Evolutionary conservation across 2,329 filamentous ascomycete species (phyloP).

Genomic region (Calonectria ilicicola): DNA sequence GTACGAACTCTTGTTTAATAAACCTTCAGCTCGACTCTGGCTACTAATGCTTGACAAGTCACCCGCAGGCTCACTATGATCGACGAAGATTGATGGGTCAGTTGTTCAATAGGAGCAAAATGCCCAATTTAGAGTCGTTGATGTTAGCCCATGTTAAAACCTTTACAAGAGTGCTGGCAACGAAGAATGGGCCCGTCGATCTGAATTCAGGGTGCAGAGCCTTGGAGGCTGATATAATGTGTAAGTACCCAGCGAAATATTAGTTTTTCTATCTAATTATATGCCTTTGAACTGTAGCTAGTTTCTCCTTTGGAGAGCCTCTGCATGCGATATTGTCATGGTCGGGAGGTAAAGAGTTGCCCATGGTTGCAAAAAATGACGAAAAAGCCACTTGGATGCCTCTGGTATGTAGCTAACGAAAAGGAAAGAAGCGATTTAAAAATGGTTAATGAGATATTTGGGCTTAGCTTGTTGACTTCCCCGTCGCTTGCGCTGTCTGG

Average conservation of each 20-base stretch:
- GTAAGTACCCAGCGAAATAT: neutral
- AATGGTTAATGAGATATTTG: neutral
- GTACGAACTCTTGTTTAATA: conserved; percentile 14
- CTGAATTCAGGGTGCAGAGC: conserved; percentile 12
- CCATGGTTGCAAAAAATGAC: conserved; percentile 44
- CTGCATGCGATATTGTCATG: conserved; percentile 38
- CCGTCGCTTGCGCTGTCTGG: conserved; percentile 14
- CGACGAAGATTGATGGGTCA: conserved; percentile 45
- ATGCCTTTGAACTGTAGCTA: conserved; percentile 25
- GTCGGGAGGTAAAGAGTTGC: conserved; percentile 33
- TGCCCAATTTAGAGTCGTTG: conserved; percentile 37
- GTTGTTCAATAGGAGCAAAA: conserved; percentile 43
- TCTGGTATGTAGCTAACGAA: conserved; percentile 25
- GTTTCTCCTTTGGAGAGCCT: conserved; percentile 42
- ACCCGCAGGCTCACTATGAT: conserved; percentile 42
- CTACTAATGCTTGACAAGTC: conserved; percentile 26
- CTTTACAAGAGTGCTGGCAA: conserved; percentile 23
- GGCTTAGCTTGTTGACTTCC: conserved; percentile 25
- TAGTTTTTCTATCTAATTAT: neutral
- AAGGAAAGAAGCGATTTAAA: neutral
- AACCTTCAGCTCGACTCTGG: neutral
- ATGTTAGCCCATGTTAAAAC: conserved; percentile 36
- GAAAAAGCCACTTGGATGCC: conserved; percentile 45
- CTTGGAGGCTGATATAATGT: conserved; percentile 34
- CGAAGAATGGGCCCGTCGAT: neutral